These are phyloP conservation scores for Lachancea thermotolerans DNA, from an alignment of 805 yeast genomes.

Conservation along the genomic window DNA sequence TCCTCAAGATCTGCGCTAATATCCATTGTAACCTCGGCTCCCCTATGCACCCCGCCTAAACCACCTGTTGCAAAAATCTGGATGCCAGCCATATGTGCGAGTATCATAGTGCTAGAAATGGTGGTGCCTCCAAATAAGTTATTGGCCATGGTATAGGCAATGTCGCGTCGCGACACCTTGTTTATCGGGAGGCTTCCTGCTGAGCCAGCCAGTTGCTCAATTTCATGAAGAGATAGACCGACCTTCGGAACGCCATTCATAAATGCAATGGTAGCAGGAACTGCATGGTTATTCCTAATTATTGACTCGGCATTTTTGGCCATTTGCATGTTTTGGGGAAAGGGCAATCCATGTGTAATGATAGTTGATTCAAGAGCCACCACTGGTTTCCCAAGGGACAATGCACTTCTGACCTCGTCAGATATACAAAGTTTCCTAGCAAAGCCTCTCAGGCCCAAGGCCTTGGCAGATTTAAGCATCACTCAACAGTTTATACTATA, in stretches of 20 bases:
- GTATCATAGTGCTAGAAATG: constrained; percentile 80
- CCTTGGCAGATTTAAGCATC: neutral
- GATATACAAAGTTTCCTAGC: constrained; percentile 18
- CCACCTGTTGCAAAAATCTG: constrained; percentile 91
- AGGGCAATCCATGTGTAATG: constrained; percentile 84
- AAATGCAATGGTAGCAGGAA: constrained; percentile 84
- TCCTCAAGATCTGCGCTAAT: constrained; percentile 85
- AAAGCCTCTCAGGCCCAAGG: neutral
- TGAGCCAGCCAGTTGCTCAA: constrained; percentile 24
- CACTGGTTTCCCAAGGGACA: constrained; percentile 52
- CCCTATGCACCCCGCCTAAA: constrained; percentile 83
- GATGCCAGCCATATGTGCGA: constrained; percentile 69
- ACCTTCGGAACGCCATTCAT: constrained; percentile 64
- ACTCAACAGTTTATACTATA: neutral
- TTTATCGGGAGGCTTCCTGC: constrained; percentile 36
- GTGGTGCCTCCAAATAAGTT: constrained; percentile 80
- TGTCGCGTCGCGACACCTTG: constrained; percentile 77
- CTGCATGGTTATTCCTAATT: constrained; percentile 55
- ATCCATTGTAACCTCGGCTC: constrained; percentile 70
- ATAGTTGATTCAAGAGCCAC: constrained; percentile 85
- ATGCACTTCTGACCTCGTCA: constrained; percentile 56
- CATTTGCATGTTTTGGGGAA: constrained; percentile 67
- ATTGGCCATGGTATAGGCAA: constrained; percentile 61
- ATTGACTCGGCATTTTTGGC: constrained; percentile 59
- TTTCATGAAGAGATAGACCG: constrained; percentile 35